Evolutionary conservation across 2,329 filamentous ascomycete species (phyloP), one percentile per base, ranked within the genome.

Genomic region (Diaporthe sp.): DNA sequence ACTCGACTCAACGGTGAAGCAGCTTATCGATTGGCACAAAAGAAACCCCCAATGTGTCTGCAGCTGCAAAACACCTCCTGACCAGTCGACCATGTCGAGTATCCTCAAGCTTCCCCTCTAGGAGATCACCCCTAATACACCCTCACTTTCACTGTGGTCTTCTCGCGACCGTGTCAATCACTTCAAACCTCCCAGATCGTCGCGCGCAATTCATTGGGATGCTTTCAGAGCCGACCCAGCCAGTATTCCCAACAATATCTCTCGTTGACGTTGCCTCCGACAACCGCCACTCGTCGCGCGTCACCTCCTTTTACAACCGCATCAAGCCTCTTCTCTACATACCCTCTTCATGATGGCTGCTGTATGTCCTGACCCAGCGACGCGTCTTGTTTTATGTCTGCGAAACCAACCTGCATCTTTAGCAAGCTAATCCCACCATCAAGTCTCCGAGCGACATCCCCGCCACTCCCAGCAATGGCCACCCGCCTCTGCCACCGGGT

Each of bases 331-430:
- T 57, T 31, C 68, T 68, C 49, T 71, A 10, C 57, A n/a, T 44
- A 42, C 55, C 61, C 28, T 25, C 28, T 65, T 77, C 80, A 84
- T 74, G 72, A 86, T 86, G 85, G 81, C 84, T 76, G 79, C 82
- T 75, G 84, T 86, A 84, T 76, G 83, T 83, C 77, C 80, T 39
- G 39, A 68, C 72, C 72, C 73, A 51, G 37, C 25, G 57, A 72
- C 15, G 46, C n/a, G 58, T 60, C 42, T 65, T 12, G 44, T 46
- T 19, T 15, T 17, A 19, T 31, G 53, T 75, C 15, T 71, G 65
- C 7, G 17, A 37, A 53, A 22, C 17, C 72, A 49, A 60, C 51
- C 70, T 44, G 12, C 25, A n/a, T 19, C 25, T 68, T 44, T 58
- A 75, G 58, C 68, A 75, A 67, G 46, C 72, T 75, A 68, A 77